These are phyloP conservation scores for Jacaranda copaia DNA, from an alignment of 257 asterid species.

Conservation along the genomic window DNA sequence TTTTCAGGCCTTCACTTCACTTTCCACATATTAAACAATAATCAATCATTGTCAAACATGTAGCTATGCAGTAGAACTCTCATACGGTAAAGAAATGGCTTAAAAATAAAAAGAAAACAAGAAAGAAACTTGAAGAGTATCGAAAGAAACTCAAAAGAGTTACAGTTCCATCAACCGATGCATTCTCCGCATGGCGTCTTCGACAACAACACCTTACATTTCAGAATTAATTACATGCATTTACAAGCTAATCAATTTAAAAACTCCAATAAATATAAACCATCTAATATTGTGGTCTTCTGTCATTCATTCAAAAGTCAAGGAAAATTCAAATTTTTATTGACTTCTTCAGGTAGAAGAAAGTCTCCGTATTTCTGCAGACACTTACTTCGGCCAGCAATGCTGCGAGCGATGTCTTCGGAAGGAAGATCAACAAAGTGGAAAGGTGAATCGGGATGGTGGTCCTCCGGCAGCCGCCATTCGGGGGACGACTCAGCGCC, in stretches of 20 bases:
- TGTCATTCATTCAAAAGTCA: not conserved
- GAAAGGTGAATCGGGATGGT: constrained; percentile 94
- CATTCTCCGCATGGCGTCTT: not conserved
- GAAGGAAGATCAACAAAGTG: constrained; percentile 90
- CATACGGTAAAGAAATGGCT: not conserved
- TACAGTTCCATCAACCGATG: not conserved
- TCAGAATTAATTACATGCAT: not conserved
- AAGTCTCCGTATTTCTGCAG: constrained; percentile 8
- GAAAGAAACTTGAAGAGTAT: not conserved
- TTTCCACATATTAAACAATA: too few species aligned
- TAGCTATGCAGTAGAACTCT: not conserved
- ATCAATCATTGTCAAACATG: not conserved
- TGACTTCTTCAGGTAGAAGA: not conserved
- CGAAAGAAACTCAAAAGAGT: not conserved
- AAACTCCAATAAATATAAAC: not conserved
- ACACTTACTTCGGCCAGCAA: constrained; percentile 80
- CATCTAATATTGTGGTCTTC: not conserved
- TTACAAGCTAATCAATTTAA: not conserved
- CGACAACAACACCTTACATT: not conserved
- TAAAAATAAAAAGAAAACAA: not conserved
- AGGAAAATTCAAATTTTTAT: not conserved
- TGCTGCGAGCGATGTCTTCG: constrained; percentile 72
- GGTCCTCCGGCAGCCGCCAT: constrained; percentile 83
- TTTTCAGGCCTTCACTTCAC: too few species aligned
- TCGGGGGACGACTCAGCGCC: constrained; percentile 51